Base-by-base conservation (phyloP, 345 rosid genomes). In the Brassica rapa region DNA sequence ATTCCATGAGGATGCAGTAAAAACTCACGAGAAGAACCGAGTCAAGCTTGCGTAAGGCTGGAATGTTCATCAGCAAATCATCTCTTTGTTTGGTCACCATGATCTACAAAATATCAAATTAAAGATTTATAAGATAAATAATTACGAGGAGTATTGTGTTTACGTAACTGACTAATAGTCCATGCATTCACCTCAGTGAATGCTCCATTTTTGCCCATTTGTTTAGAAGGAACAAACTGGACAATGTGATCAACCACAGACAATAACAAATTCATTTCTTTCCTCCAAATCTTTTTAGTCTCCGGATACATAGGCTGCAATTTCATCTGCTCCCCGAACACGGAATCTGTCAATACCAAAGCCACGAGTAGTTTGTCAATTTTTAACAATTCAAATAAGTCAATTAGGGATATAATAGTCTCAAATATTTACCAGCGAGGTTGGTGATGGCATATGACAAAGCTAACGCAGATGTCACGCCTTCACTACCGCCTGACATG, bases 1-100 rank as follows among this genome's bases (percentile, higher is more conserved):
- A 37, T 24, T 24, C 14, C 10, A 53, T 62, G 67, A 2, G 37
- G 75, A 15, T 72, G 35, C 55, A 33, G 24, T 63, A 1, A 74
- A 27, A 56, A 84, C 92, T 80, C 72, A 94, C 98, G 14, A 90
- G 78, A 66, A 92, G 93, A 86, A 92, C 84, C 12, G 91, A 83
- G 73, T 92, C 98, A 7, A 94, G 98, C 84, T 90, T 90, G 72
- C 91, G 89, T 56, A 94, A 76, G 7, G 92, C 97, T 11, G 98
- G 97, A 57, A 94, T 87, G 80, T 88, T 88, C 78, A 87, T 76
- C 6, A 83, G 88, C 71, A 94, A 83, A 85, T 94, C 97, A n/a
- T 78, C 86, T 86, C 98, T 86, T 83, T 94, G 98, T 75, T 83
- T 81, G 2, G 97, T 92, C 43, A 87, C 84, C 98, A 94, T 94